Evolutionary conservation across 2,329 filamentous ascomycete genomes (phyloP), one percentile per base, ranked within the genome.

Genomic region (Penicillium sp.): DNA sequence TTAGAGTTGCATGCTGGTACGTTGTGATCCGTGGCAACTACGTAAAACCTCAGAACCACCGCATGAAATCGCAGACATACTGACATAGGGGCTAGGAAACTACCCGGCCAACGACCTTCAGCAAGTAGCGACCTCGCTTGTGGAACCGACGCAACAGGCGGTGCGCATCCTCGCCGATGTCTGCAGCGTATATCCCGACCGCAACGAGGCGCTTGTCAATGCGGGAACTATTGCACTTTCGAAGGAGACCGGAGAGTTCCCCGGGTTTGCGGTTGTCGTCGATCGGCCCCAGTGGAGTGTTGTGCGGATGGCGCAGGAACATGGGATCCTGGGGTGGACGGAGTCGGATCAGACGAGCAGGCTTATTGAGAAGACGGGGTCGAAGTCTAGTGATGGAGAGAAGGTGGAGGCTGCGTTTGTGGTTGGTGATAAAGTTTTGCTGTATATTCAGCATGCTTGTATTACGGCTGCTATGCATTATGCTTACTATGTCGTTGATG

Each of bases 401-500:
- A 85, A 84, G 68, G 72, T 92, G 51, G 42, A 58, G 53, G 38
- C 31, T 56, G 12, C 56, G 47, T 34, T 45, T 54, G 35, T 38
- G 46, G 56, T 52, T 46, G 45, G 50, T 45, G 27, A 41, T 55
- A 32, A 47, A 32, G 48, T 52, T 48, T 8, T 84, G 53, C 75
- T 93, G 21, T 91, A 87, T 86, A 87, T 88, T 1, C 92, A 93
- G 64, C 89, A 93, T 74, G 86, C 88, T 40, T 93, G 89, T 69
- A 88, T 93, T 65, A 83, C 89, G 2, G 85, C 87, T 0, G 85
- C 85, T 0, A 82, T 82, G 21, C 88, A 86, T 73, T 83, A 81
- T 12, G 89, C 84, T 79, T 93, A 90, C 72, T 75, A 90, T 23
- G 77, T 93, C 32, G 83, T 92, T 6, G 88, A 92, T 71, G 59